Evolutionary conservation across 768 basidiomycete species (phyloP).

Genomic region (Termitomyces sp.): DNA sequence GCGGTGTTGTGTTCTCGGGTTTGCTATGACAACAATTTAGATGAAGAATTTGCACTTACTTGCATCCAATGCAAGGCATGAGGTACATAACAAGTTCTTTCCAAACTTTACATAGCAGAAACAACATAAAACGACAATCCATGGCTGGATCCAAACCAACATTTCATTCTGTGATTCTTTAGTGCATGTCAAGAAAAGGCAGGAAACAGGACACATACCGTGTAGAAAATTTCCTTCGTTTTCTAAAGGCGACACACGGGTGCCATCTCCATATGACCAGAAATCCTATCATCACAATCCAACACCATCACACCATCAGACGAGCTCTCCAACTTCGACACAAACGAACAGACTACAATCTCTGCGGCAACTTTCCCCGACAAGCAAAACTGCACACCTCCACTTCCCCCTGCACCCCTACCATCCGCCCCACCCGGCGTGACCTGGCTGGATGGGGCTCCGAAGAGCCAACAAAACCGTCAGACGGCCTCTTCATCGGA

Average conservation of each 20-base stretch:
- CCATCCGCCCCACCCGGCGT: constrained; percentile 65
- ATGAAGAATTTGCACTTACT: neutral
- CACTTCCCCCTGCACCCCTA: constrained; percentile 19
- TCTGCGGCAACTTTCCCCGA: neutral
- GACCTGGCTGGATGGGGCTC: constrained; percentile 66
- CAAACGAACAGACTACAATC: neutral
- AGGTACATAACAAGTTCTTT: constrained; percentile 1
- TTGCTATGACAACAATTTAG: neutral
- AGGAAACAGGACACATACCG: neutral
- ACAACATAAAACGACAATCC: constrained; percentile 1
- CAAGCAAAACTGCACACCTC: neutral
- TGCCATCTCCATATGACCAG: constrained; percentile 5
- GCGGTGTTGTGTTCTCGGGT: neutral
- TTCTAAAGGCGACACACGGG: constrained; percentile 5
- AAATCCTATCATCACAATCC: constrained; percentile 5
- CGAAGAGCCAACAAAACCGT: constrained; percentile 82
- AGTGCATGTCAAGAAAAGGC: neutral
- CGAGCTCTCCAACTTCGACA: neutral
- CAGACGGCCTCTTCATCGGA: constrained; percentile 75
- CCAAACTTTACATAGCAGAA: constrained; percentile 6
- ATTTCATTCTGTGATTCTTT: neutral
- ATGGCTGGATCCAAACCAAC: neutral
- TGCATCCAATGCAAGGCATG: neutral
- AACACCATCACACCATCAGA: neutral
- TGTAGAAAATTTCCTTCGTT: neutral